phyloP scores from a whole-genome alignment of 2,329 filamentous ascomycete genomes.

The Ophiostoma sp. region DNA sequence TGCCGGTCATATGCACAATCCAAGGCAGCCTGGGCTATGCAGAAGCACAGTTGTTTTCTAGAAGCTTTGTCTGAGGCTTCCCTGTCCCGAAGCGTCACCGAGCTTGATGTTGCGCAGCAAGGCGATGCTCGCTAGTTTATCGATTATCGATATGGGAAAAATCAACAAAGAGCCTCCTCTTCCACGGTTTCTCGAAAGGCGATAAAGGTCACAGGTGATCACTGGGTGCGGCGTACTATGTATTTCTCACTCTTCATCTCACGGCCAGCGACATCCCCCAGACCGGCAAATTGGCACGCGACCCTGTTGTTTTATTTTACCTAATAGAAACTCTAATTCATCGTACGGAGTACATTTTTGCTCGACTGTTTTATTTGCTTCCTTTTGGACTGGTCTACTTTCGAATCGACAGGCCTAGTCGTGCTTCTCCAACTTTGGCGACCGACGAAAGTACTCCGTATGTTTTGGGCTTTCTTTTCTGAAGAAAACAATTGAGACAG shows the following conservation, averaged over 20 bases:
- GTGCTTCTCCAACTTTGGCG: neutral
- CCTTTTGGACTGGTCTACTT: neutral
- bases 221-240: no score
- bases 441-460: constrained; percentile 6
- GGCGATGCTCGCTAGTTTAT: neutral
- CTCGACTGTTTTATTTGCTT: neutral
- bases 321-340: neutral
- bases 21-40: neutral
- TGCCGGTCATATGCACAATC: neutral
- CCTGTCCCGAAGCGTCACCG: neutral
- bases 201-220: no score
- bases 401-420: neutral
- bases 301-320: neutral
- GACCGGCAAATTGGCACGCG: neutral
- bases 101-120: constrained; percentile 1
- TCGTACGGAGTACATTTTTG: neutral
- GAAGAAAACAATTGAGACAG: neutral
- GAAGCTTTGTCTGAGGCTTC: neutral
- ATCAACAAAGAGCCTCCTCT: neutral
- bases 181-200: neutral
- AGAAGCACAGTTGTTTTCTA: neutral
- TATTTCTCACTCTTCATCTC: neutral
- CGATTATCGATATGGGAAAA: neutral
- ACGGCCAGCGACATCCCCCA: neutral
- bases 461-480: neutral